Evolutionary conservation across 495 filamentous ascomycete genomes (phyloP), one percentile per base, ranked within the genome.

Genomic region (Polyplosphaeria fusca): DNA sequence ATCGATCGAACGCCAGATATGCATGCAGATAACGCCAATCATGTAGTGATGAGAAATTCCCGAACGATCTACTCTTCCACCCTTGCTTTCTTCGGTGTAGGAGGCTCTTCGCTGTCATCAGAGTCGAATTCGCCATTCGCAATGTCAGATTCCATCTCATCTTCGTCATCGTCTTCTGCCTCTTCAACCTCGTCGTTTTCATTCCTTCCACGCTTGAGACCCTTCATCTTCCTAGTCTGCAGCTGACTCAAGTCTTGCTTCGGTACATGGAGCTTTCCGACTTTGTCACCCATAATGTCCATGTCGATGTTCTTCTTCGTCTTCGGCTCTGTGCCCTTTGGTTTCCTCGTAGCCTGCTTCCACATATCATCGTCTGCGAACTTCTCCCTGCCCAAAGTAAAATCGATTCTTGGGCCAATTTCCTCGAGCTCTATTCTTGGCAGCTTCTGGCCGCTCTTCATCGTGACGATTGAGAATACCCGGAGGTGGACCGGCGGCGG

Each of bases 151-250:
- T 22, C 30, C 16, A 13, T 30, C 5, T 5, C 41, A 3, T 52
- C 46, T 22, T 40, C 50, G 0, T 40, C 54, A 9, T 35, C 47
- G 5, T 20, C 48, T 4, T 46, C 43, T 23, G 23, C 44, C 19
- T 50, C 55, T n/a, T 39, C 42, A 14, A 53, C 48, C 26, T 65
- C 58, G 26, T 56, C 58, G 30, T 74, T 54, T 11, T 53, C 60
- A 39, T 72, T 74, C 18, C 85, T 73, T 23, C 79, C 78, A 46
- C 94, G 77, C 81, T 97, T 97, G 60, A 98, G 71, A 54, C 93
- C 93, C 83, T 98, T 98, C 91, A 98, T 96, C 84, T 98, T 98
- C 67, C 93, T 82, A 41, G 89, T 96, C 82, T 97, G 93, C 72
- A 98, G 70, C 56, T 85, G 79, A 55, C 76, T 77, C 30, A 98